A percentile compares a stretch with the other conserved stretches of the same genome.
phyloP scores from a whole-genome alignment of 768 basidiomycete genomes.

The Lentinula boryana region DNA sequence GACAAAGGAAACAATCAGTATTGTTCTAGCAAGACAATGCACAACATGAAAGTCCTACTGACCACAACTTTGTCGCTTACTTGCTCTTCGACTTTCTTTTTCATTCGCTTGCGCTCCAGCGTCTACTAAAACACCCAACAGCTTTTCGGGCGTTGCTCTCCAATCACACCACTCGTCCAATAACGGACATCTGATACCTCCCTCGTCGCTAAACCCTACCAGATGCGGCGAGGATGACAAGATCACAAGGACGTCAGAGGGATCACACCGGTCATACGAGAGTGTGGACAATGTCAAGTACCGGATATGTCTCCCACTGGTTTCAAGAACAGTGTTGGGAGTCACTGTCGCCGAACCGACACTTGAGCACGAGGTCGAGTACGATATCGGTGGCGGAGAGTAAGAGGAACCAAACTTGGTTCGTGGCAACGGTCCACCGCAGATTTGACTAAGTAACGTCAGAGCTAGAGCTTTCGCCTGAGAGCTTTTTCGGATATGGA shows the following conservation, averaged over 20 bases:
- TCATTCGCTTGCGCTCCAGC: neutral
- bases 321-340: neutral
- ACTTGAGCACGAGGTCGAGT: neutral
- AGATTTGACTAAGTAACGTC: neutral
- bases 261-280: conserved; percentile 1
- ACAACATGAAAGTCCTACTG: neutral
- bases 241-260: neutral
- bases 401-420: neutral
- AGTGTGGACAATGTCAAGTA: neutral
- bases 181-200: neutral
- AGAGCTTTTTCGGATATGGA: neutral
- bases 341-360: neutral
- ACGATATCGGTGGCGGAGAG: neutral
- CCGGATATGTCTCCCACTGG: neutral
- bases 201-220: neutral
- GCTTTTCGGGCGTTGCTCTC: neutral
- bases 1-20: neutral
- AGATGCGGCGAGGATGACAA: neutral
- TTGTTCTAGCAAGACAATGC: neutral
- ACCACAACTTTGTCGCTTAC: neutral
- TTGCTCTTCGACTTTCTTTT: neutral
- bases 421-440: neutral
- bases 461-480: conserved; percentile 4
- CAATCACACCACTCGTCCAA: neutral
- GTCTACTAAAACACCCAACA: neutral